Percentiles rank a stretch among this genome's conserved stretches.
Evolutionary conservation across 2,329 filamentous ascomycete species (phyloP).

Genomic region (Colletotrichum trifolii): DNA sequence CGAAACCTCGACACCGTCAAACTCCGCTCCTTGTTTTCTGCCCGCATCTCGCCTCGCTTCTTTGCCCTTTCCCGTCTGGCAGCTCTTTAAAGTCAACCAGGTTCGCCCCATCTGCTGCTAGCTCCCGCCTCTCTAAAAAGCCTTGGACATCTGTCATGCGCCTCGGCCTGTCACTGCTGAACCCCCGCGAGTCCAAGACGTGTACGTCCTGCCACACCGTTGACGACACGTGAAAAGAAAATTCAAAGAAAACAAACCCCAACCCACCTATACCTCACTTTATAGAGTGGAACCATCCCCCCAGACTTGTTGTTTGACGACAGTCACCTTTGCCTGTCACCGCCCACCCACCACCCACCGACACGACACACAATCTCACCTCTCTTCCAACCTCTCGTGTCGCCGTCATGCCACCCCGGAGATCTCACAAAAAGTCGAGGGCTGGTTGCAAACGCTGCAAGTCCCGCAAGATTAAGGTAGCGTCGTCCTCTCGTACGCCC

Average conservation of each 20-base stretch:
- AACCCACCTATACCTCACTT: conserved; percentile 10
- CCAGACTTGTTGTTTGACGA: background rate
- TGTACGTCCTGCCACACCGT: conserved; percentile 17
- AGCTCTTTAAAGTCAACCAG: conserved; percentile 10
- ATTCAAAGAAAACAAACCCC: background rate
- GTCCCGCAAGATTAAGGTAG: conserved; percentile 75
- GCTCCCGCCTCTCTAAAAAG: conserved; percentile 17
- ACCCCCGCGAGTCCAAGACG: conserved; percentile 15
- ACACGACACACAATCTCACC: background rate
- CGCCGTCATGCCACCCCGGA: conserved; percentile 68
- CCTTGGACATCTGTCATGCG: conserved; percentile 24
- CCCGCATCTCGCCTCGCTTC: conserved; percentile 5
- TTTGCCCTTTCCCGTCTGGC: conserved; percentile 3
- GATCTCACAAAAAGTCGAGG: conserved; percentile 77
- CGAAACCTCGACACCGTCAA: conserved; percentile 26
- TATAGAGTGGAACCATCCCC: conserved; percentile 28
- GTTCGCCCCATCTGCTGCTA: conserved; percentile 16
- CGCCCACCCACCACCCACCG: background rate
- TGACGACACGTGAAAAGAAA: conserved; percentile 26
- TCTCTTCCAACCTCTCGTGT: background rate
- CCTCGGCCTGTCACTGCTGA: conserved; percentile 10
- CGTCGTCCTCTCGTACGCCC: background rate
- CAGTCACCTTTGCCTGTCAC: background rate
- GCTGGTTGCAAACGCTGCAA: conserved; percentile 75
- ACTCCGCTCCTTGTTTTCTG: conserved; percentile 6